A percentile compares a stretch with the other conserved stretches of the same genome.
Evolutionary conservation across 768 basidiomycete genomes (phyloP).

Genomic region (Collybiopsis confluens): DNA sequence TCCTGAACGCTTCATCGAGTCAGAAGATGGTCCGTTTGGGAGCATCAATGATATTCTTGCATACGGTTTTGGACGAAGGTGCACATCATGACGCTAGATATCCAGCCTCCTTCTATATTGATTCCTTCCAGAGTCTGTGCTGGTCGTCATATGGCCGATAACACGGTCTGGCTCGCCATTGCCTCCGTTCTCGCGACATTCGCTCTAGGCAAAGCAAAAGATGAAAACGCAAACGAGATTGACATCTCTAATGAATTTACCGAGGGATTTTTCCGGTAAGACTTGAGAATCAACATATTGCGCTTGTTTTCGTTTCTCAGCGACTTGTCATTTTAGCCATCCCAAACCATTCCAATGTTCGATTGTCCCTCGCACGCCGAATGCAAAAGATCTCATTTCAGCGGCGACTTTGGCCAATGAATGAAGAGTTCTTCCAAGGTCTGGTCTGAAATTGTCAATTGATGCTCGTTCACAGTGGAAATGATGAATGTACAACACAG

Average conservation of each 20-base stretch:
- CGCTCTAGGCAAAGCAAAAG: not conserved
- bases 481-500: too few relatives aligned
- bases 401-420: not conserved
- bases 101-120: not conserved
- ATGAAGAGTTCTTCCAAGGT: too few relatives aligned
- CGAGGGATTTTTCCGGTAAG: not conserved
- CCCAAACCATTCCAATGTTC: not conserved
- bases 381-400: not conserved
- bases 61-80: constrained; percentile 1
- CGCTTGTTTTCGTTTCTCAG: too few relatives aligned
- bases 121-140: not conserved
- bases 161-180: constrained; percentile 1
- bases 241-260: not conserved
- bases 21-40: not conserved
- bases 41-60: not conserved
- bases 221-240: constrained; percentile 1
- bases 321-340: not conserved
- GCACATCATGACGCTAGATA: not conserved
- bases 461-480: too few relatives aligned
- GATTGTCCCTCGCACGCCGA: not conserved
- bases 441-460: too few relatives aligned
- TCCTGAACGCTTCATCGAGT: constrained; percentile 13
- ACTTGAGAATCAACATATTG: not conserved
- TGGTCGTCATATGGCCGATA: constrained; percentile 3
- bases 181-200: constrained; percentile 3